Conservation (phyloP, 1,284 basidiomycete genomes). For the Ceratobasidium sp. region DNA sequence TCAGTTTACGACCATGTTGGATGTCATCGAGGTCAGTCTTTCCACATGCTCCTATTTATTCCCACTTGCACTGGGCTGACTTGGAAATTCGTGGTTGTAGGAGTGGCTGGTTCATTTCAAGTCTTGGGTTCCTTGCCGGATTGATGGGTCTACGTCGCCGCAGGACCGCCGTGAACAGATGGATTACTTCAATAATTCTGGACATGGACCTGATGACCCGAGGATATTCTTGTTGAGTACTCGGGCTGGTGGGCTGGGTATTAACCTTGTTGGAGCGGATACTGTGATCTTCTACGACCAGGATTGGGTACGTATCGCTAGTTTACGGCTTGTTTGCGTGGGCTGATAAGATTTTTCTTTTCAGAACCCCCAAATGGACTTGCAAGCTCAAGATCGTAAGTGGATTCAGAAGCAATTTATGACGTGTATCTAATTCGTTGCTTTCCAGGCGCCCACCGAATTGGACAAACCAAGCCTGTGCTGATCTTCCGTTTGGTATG, state of each 20-base stretch:
- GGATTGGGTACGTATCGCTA: constrained; percentile 79
- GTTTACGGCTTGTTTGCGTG: neutral
- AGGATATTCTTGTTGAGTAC: constrained; percentile 92
- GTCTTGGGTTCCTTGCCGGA: constrained; percentile 85
- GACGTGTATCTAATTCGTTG: neutral
- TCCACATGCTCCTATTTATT: constrained; percentile 46
- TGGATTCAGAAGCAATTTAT: neutral
- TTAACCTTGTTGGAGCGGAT: constrained; percentile 94
- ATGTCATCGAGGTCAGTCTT: constrained; percentile 86
- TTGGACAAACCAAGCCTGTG: constrained; percentile 92
- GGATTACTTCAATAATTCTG: constrained; percentile 85
- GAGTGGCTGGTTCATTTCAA: constrained; percentile 90
- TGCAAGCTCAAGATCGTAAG: constrained; percentile 91
- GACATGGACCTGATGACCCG: constrained; percentile 73
- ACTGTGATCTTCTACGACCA: constrained; percentile 96
- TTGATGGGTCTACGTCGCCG: constrained; percentile 88
- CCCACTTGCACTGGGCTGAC: neutral
- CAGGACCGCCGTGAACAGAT: constrained; percentile 88
- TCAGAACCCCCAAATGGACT: constrained; percentile 95
- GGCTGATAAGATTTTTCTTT: neutral
- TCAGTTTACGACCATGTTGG: constrained; percentile 96
- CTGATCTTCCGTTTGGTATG: constrained; percentile 90
- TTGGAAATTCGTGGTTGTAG: constrained; percentile 59
- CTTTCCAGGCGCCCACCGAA: constrained; percentile 78
- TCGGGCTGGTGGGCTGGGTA: constrained; percentile 90